Evolutionary conservation across 2,329 filamentous ascomycete species (phyloP).

Genomic region (Xylariomycetidae sp.): DNA sequence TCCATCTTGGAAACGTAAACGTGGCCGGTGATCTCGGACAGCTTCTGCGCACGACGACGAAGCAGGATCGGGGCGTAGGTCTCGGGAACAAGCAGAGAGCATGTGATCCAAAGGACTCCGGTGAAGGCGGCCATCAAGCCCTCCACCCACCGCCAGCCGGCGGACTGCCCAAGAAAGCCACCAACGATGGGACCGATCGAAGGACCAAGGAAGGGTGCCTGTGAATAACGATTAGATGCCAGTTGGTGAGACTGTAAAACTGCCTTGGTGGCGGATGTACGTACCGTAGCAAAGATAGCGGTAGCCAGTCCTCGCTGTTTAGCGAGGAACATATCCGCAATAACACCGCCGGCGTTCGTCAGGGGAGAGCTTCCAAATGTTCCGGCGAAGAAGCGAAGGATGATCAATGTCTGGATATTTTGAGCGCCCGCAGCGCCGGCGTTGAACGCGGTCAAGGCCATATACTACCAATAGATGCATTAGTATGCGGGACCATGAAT

Average conservation of each 20-base stretch:
- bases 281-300: slow-evolving; percentile 54
- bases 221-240: not conserved
- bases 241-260: not conserved
- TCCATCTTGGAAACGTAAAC: slow-evolving; percentile 52
- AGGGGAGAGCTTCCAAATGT: slow-evolving; percentile 51
- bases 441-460: slow-evolving; percentile 53
- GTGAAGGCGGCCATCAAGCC: slow-evolving; percentile 62
- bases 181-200: slow-evolving; percentile 60
- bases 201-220: slow-evolving; percentile 62
- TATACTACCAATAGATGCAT: slow-evolving; percentile 29
- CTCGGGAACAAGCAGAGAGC: slow-evolving; percentile 50
- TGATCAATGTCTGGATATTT: slow-evolving; percentile 50
- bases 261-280: slow-evolving; percentile 5
- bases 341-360: slow-evolving; percentile 54
- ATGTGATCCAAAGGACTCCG: slow-evolving; percentile 53
- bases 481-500: not conserved
- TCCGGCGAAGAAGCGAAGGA: slow-evolving; percentile 59
- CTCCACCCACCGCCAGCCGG: slow-evolving; percentile 68
- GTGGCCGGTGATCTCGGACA: slow-evolving; percentile 49
- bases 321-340: slow-evolving; percentile 53
- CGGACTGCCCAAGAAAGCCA: slow-evolving; percentile 60
- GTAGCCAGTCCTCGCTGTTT: slow-evolving; percentile 50
- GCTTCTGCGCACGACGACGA: slow-evolving; percentile 45
- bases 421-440: slow-evolving; percentile 48
- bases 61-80: slow-evolving; percentile 58